Percentiles rank a stretch among this genome's conserved stretches.
phyloP scores from a whole-genome alignment of 192 early-diverging fungal species.

The Linnemannia exigua region DNA sequence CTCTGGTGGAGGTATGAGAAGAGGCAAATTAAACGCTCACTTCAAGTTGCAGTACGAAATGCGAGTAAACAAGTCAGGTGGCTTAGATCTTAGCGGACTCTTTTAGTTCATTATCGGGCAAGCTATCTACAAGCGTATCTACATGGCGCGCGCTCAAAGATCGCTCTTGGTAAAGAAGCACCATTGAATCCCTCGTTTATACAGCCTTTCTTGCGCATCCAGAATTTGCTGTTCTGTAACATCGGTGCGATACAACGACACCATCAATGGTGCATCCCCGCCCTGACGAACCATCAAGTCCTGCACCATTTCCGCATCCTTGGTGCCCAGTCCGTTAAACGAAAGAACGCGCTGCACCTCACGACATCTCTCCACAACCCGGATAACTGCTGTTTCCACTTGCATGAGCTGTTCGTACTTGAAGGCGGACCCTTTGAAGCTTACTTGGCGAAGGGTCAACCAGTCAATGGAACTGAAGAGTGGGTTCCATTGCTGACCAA shows the following conservation, averaged over 20 bases:
- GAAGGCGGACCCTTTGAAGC: not conserved
- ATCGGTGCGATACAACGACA: not conserved
- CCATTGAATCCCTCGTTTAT: not conserved
- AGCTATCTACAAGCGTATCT: not conserved
- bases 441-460: not conserved
- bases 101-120: not conserved
- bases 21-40: no score
- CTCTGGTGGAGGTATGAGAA: no score
- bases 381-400: not conserved
- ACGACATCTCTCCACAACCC: not conserved
- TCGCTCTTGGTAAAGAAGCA: not conserved
- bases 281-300: not conserved
- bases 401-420: not conserved
- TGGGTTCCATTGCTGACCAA: not conserved
- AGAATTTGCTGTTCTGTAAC: not conserved
- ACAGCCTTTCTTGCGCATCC: not conserved
- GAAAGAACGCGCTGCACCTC: not conserved
- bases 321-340: not conserved
- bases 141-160: not conserved
- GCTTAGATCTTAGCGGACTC: not conserved
- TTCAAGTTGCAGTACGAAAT: not conserved
- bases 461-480: not conserved
- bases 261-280: not conserved
- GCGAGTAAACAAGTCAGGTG: not conserved
- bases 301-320: not conserved